Evolutionary conservation across 805 yeast genomes (phyloP).

Genomic region (Metschnikowia borealis): DNA sequence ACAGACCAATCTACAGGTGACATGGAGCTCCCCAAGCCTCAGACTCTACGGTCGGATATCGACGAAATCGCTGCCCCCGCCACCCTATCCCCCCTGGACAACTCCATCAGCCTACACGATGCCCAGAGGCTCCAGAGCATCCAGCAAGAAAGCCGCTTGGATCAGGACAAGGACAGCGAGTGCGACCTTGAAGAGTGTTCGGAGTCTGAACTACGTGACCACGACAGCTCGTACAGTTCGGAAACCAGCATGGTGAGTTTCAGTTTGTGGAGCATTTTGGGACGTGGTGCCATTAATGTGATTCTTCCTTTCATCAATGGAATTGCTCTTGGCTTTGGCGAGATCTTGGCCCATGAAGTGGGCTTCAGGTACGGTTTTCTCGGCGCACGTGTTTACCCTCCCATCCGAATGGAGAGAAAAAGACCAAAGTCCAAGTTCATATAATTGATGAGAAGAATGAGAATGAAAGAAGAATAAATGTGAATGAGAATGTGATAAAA

Average conservation of each 20-base stretch:
- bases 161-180: conserved; percentile 12
- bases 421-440: conserved; percentile 17
- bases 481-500: too few species aligned
- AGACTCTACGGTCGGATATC: neutral
- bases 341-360: conserved; percentile 86
- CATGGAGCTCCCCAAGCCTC: neutral
- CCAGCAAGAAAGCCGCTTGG: conserved; percentile 20
- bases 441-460: neutral
- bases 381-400: conserved; percentile 59
- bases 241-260: conserved; percentile 10
- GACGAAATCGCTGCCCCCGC: neutral
- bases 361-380: conserved; percentile 77
- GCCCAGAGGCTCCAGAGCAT: conserved; percentile 25
- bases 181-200: conserved; percentile 2
- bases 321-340: conserved; percentile 94
- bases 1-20: neutral
- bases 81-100: conserved; percentile 17
- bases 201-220: conserved; percentile 1
- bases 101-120: conserved; percentile 26
- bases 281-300: conserved; percentile 66
- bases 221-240: neutral
- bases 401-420: conserved; percentile 23
- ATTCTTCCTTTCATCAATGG: conserved; percentile 88
- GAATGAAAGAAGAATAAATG: too few species aligned
- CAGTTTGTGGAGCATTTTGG: conserved; percentile 37